Evolutionary conservation across 2,329 filamentous ascomycete species (phyloP), one percentile per base, ranked within the genome.

Genomic region (Cryphonectria radicalis): DNA sequence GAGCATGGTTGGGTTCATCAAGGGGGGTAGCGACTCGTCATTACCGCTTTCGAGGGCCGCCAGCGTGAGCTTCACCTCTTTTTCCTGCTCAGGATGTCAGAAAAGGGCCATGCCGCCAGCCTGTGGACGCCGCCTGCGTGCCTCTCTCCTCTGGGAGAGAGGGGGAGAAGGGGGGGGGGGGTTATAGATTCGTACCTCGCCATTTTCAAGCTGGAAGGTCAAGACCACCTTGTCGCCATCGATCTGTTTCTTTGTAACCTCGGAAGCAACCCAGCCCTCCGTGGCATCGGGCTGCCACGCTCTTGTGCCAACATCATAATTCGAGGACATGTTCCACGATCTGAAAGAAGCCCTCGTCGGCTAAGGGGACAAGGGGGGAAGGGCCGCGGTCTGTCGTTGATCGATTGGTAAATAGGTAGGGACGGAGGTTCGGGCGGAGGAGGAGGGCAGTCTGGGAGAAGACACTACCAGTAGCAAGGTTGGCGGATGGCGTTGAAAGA

Each of bases 1-100:
- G 76, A 99, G 92, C 90, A 98, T 97, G 67, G 95, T 89, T 76
- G 96, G 96, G 82, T 99, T 99, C 94, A 98, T 98, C 77, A 99
- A 83, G 66, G 96, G 96, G 64, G 96, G 96, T 74, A 99, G 86
- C 70, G 90, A 90, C 68, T 91, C 84, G 82, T 95, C 91, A 79
- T 90, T 92, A 80, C 91, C 91, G 78, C 91, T 90, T 81, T 93
- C 89, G 75, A 99, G 85, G 77, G 91, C 93, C 76, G 91, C 89
- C 74, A 90, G 82, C 22, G 93, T 92, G 75, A 96, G 92, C 81
- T 94, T 90, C 79, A 98, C 83, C 14, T 88, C 90, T 85, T 93
- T 96, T 79, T 88, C 90, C 94, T 97, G 79, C 76, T 74, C 53
- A 57, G 53, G 28, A 3, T 59, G 66, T 71, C 22, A 73, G 40